Base-by-base conservation (phyloP, 768 basidiomycete genomes). In the Collybia sp. region DNA sequence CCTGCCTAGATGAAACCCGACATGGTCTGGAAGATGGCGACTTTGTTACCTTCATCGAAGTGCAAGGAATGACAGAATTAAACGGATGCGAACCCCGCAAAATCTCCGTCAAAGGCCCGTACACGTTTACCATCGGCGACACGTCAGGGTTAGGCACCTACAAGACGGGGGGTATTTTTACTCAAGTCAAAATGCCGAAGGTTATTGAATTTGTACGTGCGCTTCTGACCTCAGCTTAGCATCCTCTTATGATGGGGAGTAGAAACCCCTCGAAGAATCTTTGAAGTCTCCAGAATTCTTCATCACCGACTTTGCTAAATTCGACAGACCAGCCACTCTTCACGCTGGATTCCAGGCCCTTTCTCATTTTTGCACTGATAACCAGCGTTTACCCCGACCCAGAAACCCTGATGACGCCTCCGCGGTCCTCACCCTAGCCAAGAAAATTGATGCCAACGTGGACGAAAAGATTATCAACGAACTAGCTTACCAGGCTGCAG, bases 21-120 rank as follows among this genome's bases (percentile, higher is more conserved):
- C 96, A 98, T 63, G 96, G 96, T 15, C 77, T 99, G n/a, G 93
- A 97, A 63, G 96, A 98, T 62, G 96, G 96, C 12, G 93, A 98
- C 60, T 98, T 85, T 57, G 94, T 98, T 17, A 94, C 96, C 4
- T 98, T 99, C 70, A 78, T 81, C 13, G 96, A 99, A 68, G 83
- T 99, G 18, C 86, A 94, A 65, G 96, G 96, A 31, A 95, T 96
- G 92, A 73, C 77, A 18, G 89, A 90, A 58, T 67, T 97, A 30
- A 97, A 98, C 55, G 87, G 74, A 3, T 91, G 90, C 59, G 88
- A 94, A 60, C 92, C 96, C 13, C 77, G 93, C 43, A 98, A 94
- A 65, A 69, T 99, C 32, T 72, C 86, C 12, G 92, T 95, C 51
- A 98, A 95, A 59, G 96, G 95, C 2, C 96, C 96, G 0, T 99